A percentile compares a stretch with the other conserved stretches of the same genome.
Evolutionary conservation across 2,329 filamentous ascomycete species (phyloP).

Genomic region (Aaosphaeria arxii): DNA sequence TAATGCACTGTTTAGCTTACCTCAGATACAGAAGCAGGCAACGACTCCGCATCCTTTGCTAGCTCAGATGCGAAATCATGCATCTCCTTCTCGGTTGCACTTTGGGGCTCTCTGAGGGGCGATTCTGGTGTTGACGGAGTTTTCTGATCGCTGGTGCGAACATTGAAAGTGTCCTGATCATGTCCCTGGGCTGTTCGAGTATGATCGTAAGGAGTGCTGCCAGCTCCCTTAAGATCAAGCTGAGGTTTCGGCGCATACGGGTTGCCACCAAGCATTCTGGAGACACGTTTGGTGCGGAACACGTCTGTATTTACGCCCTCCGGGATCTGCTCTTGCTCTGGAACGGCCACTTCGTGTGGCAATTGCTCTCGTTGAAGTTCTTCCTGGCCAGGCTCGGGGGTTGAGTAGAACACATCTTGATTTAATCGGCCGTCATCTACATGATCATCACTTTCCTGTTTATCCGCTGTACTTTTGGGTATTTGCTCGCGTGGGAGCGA

Average conservation of each 20-base stretch:
- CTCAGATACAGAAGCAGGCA: slow-evolving; percentile 22
- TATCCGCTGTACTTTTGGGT: slow-evolving; percentile 49
- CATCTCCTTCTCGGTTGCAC: slow-evolving; percentile 35
- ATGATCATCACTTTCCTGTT: slow-evolving; percentile 43
- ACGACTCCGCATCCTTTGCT: slow-evolving; percentile 39
- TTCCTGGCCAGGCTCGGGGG: slow-evolving; percentile 18
- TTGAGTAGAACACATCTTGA: slow-evolving; percentile 53
- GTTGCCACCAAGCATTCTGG: slow-evolving; percentile 53
- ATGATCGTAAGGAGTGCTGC: slow-evolving; percentile 36
- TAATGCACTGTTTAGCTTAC: slow-evolving; percentile 12
- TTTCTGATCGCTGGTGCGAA: slow-evolving; percentile 14
- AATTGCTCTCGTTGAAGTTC: slow-evolving; percentile 15
- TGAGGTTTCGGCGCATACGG: slow-evolving; percentile 30
- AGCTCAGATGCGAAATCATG: slow-evolving; percentile 48
- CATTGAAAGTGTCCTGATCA: slow-evolving; percentile 36
- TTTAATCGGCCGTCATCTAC: slow-evolving; percentile 48
- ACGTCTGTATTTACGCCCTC: slow-evolving; percentile 60
- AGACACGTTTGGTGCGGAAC: slow-evolving; percentile 60
- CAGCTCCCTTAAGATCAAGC: slow-evolving; percentile 31
- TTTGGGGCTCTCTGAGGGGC: background rate
- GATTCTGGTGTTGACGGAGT: slow-evolving; percentile 8
- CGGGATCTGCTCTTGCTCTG: slow-evolving; percentile 46
- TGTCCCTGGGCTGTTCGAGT: slow-evolving; percentile 34
- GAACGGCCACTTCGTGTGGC: slow-evolving; percentile 24
- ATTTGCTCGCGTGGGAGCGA: slow-evolving; percentile 55